Base-by-base conservation (phyloP, 1,284 basidiomycete species). In the Leccinum pseudoinsigne region DNA sequence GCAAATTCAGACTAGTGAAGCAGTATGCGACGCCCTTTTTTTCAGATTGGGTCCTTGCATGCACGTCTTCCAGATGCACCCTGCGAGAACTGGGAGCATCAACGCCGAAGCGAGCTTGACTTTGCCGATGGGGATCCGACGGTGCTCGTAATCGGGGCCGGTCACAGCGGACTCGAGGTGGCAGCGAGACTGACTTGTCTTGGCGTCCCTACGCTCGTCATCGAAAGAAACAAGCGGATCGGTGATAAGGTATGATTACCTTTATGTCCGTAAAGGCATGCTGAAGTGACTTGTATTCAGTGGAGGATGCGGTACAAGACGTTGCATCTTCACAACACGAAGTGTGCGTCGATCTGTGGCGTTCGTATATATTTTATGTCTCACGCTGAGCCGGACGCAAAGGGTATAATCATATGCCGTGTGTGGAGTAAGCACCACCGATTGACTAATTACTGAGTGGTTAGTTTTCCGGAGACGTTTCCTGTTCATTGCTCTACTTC, bases 401-500 rank as follows among this genome's bases (percentile, higher is more conserved):
- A 45, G 72, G 71, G 72, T 56, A 4, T 8, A 62, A 70, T 61
- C 69, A 34, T 5, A 67, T 70, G 64, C 69, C 71, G 58, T 74
- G 74, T 57, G 50, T 75, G 26, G 68, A 64, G 72, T 72, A 42
- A 64, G 70, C 56, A n/a, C 40, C 8, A 38, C 14, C 50, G 12
- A 56, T 31, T 10, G 11, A 31, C 21, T 42, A n/a, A 28, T 50
- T 26, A 34, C 31, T 34, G 31, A 53, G 40, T 23, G 42, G 56
- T 53, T 26, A 69, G 74, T 21, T 81, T 73, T 61, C 80, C 79
- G 12, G 58, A 70, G 31, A 72, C 74, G 2, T 82, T 78, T 79
- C 79, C 78, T 5, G 63, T 71, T 6, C 76, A 75, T 62, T 73
- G 72, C 18, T 73, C 78, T 10, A 74, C 74, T 59, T 62, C 70